Evolutionary conservation across 192 early-diverging fungal genomes (phyloP).

Genomic region (Haplosporangium gracile): DNA sequence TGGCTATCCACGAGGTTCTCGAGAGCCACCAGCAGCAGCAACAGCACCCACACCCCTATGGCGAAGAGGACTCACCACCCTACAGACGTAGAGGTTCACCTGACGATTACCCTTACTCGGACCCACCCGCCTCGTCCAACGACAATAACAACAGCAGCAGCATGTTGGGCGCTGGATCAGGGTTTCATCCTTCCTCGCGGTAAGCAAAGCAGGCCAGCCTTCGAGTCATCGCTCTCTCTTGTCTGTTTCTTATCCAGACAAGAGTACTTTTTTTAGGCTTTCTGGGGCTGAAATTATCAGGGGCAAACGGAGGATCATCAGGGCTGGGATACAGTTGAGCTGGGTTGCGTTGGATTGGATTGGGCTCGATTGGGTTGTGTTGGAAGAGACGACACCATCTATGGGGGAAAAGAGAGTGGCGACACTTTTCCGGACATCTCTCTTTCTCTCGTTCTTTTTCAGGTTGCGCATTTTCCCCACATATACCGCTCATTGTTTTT

Average conservation of each 20-base stretch:
- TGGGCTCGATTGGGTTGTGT: not conserved
- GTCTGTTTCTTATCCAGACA: not conserved
- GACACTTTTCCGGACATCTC: not conserved
- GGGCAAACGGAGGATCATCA: not conserved
- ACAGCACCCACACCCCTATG: constrained; percentile 27
- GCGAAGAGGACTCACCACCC: constrained; percentile 47
- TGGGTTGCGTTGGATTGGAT: not conserved
- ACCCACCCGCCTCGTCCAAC: constrained; percentile 37
- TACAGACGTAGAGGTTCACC: constrained; percentile 49
- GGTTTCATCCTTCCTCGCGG: constrained; percentile 22
- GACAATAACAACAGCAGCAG: constrained; percentile 5
- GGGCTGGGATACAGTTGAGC: not conserved
- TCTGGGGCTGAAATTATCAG: constrained; percentile 4
- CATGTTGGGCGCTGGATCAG: constrained; percentile 4
- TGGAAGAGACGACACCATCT: not conserved
- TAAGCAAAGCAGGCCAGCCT: constrained; percentile 8
- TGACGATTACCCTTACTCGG: constrained; percentile 48
- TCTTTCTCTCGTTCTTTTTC: not conserved
- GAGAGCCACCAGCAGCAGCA: constrained; percentile 33
- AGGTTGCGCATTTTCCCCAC: not conserved
- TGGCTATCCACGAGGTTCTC: constrained; percentile 54
- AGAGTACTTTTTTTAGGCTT: constrained; percentile 6
- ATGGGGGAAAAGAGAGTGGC: not conserved
- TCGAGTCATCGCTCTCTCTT: not conserved
- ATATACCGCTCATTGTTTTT: not conserved